Base-by-base conservation (phyloP, 2,329 filamentous ascomycete genomes). In the Phoma herbarum region DNA sequence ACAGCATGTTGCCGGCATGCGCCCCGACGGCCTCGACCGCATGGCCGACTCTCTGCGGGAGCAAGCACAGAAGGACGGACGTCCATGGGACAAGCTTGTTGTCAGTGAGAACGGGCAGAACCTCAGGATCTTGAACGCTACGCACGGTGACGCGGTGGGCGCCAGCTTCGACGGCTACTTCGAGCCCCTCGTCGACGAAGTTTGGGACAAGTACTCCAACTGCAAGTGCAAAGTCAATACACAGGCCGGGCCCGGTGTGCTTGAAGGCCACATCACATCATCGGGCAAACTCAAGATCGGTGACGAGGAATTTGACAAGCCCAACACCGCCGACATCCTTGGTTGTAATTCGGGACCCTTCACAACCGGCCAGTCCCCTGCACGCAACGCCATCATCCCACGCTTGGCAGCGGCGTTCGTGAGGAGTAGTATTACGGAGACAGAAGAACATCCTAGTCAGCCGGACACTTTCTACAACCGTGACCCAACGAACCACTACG, bases 141-240 rank as follows among this genome's bases (percentile, higher is more conserved):
- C 56, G 2, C 56, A 58, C 25, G 56, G 56, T n/a, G 39, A 20
- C 18, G 56, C 56, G n/a, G 56, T 58, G 3, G 56, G 56, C 11
- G 56, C 56, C 18, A 35, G 39, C 16, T 58, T 58, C 43, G 22
- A 25, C 14, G 56, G 56, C 49, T 58, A 58, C 39, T 58, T 58
- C 25, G 56, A 58, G 39, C 49, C 56, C 10, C 56, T 58, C 20
- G 56, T 58, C 29, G 56, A 58, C 25, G 49, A 58, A 33, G 56
- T 26, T 4, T 58, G 56, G 56, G 18, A 20, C 18, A 58, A 58
- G 16, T 58, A 58, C 44, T 11, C 37, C 28, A 22, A 26, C 18
- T 52, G 49, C 44, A 49, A 49, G 10, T 58, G 56, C 49, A 42
- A 33, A 23, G 18, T 58, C 29, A 41, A 58, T 39, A 58, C 56